Percentiles rank a stretch among this genome's conserved stretches.
phyloP scores from a whole-genome alignment of 2,329 filamentous ascomycete species.

The Penicillium digitatum region DNA sequence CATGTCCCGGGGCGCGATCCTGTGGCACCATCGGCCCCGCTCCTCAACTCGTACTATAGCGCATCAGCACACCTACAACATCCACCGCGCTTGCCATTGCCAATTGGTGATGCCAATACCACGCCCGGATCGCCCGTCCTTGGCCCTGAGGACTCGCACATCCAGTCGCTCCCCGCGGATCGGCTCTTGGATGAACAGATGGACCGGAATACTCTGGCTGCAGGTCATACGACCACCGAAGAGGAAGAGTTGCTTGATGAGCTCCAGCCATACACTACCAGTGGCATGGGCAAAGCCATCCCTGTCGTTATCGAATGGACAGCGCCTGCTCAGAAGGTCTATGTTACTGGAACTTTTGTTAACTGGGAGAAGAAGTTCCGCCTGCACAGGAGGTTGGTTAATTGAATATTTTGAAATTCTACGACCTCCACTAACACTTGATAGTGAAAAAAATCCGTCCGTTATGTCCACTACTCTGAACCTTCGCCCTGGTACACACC shows the following conservation, averaged over 20 bases:
- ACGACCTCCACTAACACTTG: slow-evolving; percentile 10
- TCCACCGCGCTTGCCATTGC: slow-evolving; percentile 85
- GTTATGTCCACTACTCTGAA: slow-evolving; percentile 73
- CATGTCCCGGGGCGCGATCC: slow-evolving; percentile 29
- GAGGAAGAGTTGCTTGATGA: slow-evolving; percentile 78
- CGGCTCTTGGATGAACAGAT: slow-evolving; percentile 47
- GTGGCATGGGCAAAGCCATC: slow-evolving; percentile 72
- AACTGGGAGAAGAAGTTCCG: slow-evolving; percentile 95
- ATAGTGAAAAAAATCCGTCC: slow-evolving; percentile 48
- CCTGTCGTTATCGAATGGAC: slow-evolving; percentile 84
- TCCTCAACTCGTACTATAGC: slow-evolving; percentile 48
- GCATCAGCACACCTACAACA: slow-evolving; percentile 43
- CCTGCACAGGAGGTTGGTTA: slow-evolving; percentile 69
- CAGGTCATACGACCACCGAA: slow-evolving; percentile 54
- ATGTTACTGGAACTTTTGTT: slow-evolving; percentile 95
- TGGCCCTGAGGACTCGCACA: slow-evolving; percentile 58
- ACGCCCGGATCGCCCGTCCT: slow-evolving; percentile 88
- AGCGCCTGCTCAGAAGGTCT: slow-evolving; percentile 78
- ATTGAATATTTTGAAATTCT: slow-evolving; percentile 5
- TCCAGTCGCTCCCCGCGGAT: slow-evolving; percentile 46
- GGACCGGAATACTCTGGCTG: slow-evolving; percentile 54
- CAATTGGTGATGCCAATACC: slow-evolving; percentile 87
- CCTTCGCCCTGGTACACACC: slow-evolving; percentile 88
- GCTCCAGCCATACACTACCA: slow-evolving; percentile 59
- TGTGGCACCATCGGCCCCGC: slow-evolving; percentile 43